phyloP scores from a whole-genome alignment of 331 rosid species.

The Spiraea crenata region DNA sequence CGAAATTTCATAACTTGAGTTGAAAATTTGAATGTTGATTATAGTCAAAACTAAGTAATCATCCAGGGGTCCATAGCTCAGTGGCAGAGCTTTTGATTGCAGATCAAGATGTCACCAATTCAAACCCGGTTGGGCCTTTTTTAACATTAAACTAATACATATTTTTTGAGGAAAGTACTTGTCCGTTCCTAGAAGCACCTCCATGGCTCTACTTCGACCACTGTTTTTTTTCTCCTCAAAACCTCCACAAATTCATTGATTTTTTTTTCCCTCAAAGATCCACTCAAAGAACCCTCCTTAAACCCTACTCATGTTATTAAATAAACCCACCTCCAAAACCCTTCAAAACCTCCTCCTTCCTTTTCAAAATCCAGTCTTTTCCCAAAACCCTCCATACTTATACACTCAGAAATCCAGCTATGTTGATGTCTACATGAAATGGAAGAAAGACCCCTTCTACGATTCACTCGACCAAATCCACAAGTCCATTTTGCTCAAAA shows the following conservation, averaged over 20 bases:
- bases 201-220: no score
- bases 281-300: background rate
- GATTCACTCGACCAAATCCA: constrained; percentile 72
- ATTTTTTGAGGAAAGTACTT: no score
- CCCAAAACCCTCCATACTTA: constrained; percentile 35
- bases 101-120: constrained; percentile 92
- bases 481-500: constrained; percentile 58
- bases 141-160: background rate
- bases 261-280: background rate
- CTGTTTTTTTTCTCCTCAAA: no score
- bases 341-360: constrained; percentile 13
- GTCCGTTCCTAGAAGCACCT: no score
- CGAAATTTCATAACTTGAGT: no score
- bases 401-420: constrained; percentile 47
- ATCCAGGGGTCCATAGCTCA: constrained; percentile 69
- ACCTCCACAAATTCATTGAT: constrained; percentile 5
- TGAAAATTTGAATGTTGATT: no score
- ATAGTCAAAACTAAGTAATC: background rate
- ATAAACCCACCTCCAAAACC: constrained; percentile 17
- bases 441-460: constrained; percentile 78
- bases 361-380: constrained; percentile 7
- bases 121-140: constrained; percentile 90
- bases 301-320: constrained; percentile 15
- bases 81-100: constrained; percentile 95
- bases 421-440: constrained; percentile 86